These are phyloP conservation scores for Malassezia obtusa DNA, from an alignment of 1,284 basidiomycete genomes.

Conservation along the genomic window DNA sequence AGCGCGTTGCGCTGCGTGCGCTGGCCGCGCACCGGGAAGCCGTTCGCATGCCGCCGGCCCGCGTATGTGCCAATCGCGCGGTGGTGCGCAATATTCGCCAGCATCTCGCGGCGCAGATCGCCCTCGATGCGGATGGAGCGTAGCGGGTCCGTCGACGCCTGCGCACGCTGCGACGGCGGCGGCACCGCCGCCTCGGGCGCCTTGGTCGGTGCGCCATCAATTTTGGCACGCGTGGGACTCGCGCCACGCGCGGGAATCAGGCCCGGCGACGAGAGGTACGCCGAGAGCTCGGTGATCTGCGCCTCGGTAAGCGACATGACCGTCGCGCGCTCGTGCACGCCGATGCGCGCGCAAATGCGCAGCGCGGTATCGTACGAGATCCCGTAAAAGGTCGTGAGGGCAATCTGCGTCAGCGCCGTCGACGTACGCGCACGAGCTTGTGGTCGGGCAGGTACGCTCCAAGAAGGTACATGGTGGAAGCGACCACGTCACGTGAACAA, in stretches of 20 bases:
- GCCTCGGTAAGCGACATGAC: slow-evolving; percentile 65
- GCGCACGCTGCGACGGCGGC: slow-evolving; percentile 26
- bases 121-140: slow-evolving; percentile 68
- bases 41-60: slow-evolving; percentile 75
- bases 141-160: slow-evolving; percentile 51
- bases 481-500: slow-evolving; percentile 1
- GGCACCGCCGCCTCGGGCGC: not conserved
- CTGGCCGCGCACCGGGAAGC: slow-evolving; percentile 78
- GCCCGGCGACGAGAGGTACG: slow-evolving; percentile 74
- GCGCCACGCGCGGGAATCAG: slow-evolving; percentile 57
- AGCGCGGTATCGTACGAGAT: slow-evolving; percentile 64
- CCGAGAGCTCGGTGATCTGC: slow-evolving; percentile 72
- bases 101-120: slow-evolving; percentile 65
- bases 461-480: slow-evolving; percentile 40
- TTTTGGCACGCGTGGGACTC: slow-evolving; percentile 1
- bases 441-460: slow-evolving; percentile 44
- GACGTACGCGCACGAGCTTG: slow-evolving; percentile 44
- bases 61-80: slow-evolving; percentile 79
- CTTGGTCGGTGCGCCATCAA: slow-evolving; percentile 4
- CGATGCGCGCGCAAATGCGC: slow-evolving; percentile 74
- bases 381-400: slow-evolving; percentile 72
- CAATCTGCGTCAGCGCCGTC: slow-evolving; percentile 55
- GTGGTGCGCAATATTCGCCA: slow-evolving; percentile 80
- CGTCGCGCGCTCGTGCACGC: slow-evolving; percentile 66
- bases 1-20: slow-evolving; percentile 74